Conservation (phyloP, 2,329 filamentous ascomycete species). For the Verticillium albo-atrum region DNA sequence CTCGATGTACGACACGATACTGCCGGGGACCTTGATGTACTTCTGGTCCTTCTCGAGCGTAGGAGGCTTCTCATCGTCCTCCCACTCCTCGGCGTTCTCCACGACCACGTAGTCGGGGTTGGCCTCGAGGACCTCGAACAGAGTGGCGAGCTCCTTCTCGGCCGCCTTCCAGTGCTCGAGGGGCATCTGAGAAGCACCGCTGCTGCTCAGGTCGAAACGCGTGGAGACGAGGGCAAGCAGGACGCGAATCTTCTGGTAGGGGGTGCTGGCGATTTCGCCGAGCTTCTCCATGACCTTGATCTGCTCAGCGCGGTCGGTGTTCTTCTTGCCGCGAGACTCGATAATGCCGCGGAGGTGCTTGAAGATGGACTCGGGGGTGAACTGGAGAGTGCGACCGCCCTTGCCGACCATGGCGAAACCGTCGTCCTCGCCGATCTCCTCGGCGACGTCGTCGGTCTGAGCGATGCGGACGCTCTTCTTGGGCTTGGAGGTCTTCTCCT, state of each 20-base stretch:
- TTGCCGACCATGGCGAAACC: conserved; percentile 87
- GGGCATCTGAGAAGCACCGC: conserved; percentile 76
- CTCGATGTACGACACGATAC: conserved; percentile 90
- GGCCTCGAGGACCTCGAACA: conserved; percentile 74
- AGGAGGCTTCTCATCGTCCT: conserved; percentile 94
- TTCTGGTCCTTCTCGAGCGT: conserved; percentile 67
- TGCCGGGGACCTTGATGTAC: conserved; percentile 88
- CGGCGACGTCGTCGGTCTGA: conserved; percentile 43
- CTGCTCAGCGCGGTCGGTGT: conserved; percentile 91
- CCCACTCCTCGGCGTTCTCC: conserved; percentile 95
- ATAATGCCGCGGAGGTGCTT: conserved; percentile 92
- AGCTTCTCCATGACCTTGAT: conserved; percentile 98
- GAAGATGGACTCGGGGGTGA: conserved; percentile 96
- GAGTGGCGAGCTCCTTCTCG: conserved; percentile 74
- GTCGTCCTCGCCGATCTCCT: conserved; percentile 56
- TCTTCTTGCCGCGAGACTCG: conserved; percentile 97
- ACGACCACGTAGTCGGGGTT: conserved; percentile 80
- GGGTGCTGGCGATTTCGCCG: conserved; percentile 78
- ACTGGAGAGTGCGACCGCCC: conserved; percentile 82
- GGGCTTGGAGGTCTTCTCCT: conserved; percentile 52
- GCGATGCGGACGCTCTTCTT: conserved; percentile 45
- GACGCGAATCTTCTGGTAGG: conserved; percentile 92
- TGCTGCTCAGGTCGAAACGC: conserved; percentile 85
- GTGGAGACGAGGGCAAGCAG: conserved; percentile 89
- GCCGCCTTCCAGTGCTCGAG: conserved; percentile 96